Percentiles rank a stretch among this genome's conserved stretches.
phyloP scores from a whole-genome alignment of 2,329 filamentous ascomycete genomes.

The Coniochaeta prunicola region DNA sequence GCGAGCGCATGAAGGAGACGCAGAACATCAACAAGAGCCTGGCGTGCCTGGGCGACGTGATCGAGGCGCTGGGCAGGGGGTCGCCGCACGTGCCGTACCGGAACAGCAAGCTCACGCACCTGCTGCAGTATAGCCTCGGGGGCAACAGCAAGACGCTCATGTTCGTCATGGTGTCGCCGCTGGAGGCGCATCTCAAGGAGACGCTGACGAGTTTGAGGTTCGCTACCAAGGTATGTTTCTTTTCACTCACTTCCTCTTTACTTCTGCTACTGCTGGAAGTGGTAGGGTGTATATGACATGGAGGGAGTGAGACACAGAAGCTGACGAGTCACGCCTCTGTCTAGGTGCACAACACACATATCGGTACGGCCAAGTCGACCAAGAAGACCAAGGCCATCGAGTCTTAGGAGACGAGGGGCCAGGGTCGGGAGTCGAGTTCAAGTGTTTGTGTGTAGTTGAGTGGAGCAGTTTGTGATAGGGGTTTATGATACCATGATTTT shows the following conservation, averaged over 20 bases:
- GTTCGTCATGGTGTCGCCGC: constrained; percentile 96
- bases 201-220: constrained; percentile 93
- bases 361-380: constrained; percentile 76
- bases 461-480: not conserved
- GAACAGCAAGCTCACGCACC: constrained; percentile 93
- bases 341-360: constrained; percentile 81
- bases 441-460: not conserved
- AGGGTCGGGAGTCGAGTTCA: not conserved
- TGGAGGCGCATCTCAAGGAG: constrained; percentile 86
- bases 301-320: not conserved
- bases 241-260: no score
- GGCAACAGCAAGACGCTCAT: constrained; percentile 97
- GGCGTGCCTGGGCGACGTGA: constrained; percentile 88
- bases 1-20: constrained; percentile 84
- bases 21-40: constrained; percentile 96
- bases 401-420: not conserved
- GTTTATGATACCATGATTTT: constrained; percentile 3
- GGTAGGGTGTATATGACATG: no score
- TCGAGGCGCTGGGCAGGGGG: constrained; percentile 81
- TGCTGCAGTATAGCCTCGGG: constrained; percentile 89
- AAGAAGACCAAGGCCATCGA: constrained; percentile 44
- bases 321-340: constrained; percentile 6
- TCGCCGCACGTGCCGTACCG: constrained; percentile 85
- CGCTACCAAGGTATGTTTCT: constrained; percentile 70
- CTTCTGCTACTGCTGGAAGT: no score